phyloP scores from a whole-genome alignment of 1,139 yeast species.

The Yamadazyma atmosphaerica region DNA sequence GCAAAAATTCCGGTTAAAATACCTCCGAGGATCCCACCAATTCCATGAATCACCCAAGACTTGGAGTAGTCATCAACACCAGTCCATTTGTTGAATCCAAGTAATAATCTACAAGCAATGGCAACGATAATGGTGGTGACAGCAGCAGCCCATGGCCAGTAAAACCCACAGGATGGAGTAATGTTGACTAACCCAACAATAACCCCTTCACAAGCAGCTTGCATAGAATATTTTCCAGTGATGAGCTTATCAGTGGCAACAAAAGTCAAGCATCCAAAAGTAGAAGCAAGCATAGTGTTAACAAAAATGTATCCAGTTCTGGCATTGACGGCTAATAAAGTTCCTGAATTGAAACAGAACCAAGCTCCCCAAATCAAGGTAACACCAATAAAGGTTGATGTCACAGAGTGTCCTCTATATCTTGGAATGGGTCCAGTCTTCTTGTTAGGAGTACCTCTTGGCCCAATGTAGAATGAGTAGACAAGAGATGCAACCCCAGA shows the following conservation, averaged over 20 bases:
- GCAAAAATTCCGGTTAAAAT: constrained; percentile 88
- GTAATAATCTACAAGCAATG: constrained; percentile 76
- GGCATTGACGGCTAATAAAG: constrained; percentile 86
- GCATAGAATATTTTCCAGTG: constrained; percentile 82
- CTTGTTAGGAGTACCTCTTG: constrained; percentile 79
- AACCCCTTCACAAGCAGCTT: constrained; percentile 91
- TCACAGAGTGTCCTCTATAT: constrained; percentile 86
- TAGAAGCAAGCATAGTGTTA: constrained; percentile 90
- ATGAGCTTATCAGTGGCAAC: constrained; percentile 60
- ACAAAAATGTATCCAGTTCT: constrained; percentile 92
- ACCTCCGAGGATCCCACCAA: constrained; percentile 89
- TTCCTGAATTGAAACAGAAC: constrained; percentile 98
- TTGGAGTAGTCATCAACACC: constrained; percentile 93
- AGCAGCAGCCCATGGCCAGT: constrained; percentile 85
- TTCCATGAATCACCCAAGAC: constrained; percentile 90
- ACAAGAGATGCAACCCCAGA: constrained; percentile 95
- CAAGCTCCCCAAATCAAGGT: constrained; percentile 95
- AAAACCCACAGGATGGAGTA: constrained; percentile 96
- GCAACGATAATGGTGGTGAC: constrained; percentile 82
- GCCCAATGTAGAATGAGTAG: constrained; percentile 86
- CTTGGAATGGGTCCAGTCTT: constrained; percentile 63
- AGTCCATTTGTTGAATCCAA: constrained; percentile 68
- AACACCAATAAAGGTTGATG: constrained; percentile 86
- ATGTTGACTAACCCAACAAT: constrained; percentile 94
- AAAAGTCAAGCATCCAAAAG: constrained; percentile 90